Conservation (phyloP, 2,329 filamentous ascomycete species). For the Parasarocladium wereldwijsianum region DNA sequence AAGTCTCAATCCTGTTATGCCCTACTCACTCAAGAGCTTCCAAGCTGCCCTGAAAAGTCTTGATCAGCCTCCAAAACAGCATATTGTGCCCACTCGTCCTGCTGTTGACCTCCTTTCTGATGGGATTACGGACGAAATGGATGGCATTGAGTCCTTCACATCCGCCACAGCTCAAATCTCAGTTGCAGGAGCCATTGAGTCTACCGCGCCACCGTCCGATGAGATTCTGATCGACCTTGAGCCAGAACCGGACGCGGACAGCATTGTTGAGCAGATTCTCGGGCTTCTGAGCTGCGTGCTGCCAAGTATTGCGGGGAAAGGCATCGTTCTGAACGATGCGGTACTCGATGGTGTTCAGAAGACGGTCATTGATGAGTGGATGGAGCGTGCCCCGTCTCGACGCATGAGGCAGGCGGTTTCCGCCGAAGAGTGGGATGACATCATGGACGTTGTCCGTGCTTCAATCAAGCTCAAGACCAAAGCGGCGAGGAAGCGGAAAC, state of each 20-base stretch:
- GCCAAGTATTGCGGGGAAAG: neutral
- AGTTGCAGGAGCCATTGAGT: neutral
- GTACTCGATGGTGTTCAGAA: neutral
- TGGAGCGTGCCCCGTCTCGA: neutral
- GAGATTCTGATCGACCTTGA: neutral
- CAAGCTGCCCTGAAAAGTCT: too few species aligned
- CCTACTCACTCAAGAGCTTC: too few species aligned
- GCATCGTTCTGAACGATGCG: neutral
- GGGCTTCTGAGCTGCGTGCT: neutral
- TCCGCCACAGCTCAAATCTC: neutral
- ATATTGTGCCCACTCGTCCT: too few species aligned
- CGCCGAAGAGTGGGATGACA: too few species aligned
- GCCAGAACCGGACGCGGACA: neutral
- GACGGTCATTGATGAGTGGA: neutral
- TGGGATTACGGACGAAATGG: neutral
- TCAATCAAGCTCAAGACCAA: too few species aligned
- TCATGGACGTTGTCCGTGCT: too few species aligned
- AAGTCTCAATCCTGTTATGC: too few species aligned
- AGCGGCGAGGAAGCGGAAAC: too few species aligned
- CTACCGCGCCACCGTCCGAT: neutral
- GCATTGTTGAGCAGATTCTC: too few species aligned
- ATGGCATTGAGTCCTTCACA: too few species aligned
- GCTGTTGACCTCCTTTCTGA: neutral
- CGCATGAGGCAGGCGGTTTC: too few species aligned
- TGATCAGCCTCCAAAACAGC: too few species aligned